Evolutionary conservation across 2,329 filamentous ascomycete species (phyloP).

Genomic region (Periconia sp.): DNA sequence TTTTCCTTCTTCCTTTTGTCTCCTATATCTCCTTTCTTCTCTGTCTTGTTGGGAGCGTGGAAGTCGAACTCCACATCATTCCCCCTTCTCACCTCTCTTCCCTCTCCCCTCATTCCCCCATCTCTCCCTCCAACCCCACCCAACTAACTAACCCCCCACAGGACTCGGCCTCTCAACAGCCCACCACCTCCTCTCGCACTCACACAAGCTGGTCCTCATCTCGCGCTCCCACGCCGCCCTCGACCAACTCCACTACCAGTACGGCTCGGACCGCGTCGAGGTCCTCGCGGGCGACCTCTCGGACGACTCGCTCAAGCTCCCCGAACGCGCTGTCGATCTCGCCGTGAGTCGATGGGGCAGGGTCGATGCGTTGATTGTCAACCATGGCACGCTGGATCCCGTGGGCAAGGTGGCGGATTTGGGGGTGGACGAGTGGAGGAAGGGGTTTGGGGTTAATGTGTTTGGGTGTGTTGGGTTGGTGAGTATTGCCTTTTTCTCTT

Average conservation of each 20-base stretch:
- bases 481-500: constrained; percentile 30
- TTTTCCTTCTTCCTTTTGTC: too few relatives aligned
- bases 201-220: constrained; percentile 60
- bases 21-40: background rate
- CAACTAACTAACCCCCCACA: constrained; percentile 20
- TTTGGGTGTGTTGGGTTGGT: constrained; percentile 81
- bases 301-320: constrained; percentile 50
- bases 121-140: background rate
- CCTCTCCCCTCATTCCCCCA: background rate
- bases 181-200: constrained; percentile 58
- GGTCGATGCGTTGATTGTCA: constrained; percentile 82
- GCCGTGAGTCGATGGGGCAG: constrained; percentile 69
- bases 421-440: constrained; percentile 71
- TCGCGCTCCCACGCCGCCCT: constrained; percentile 60
- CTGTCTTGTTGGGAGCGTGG: background rate
- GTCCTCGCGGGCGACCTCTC: constrained; percentile 61
- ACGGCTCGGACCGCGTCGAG: constrained; percentile 56
- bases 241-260: constrained; percentile 48
- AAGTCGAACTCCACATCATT: too few relatives aligned
- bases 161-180: constrained; percentile 65
- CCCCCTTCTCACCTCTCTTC: background rate
- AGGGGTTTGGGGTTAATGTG: constrained; percentile 79
- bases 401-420: constrained; percentile 70
- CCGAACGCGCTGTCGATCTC: constrained; percentile 63
- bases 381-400: constrained; percentile 81